Evolutionary conservation across 768 basidiomycete species (phyloP).

Genomic region (Termitomyces sp.): DNA sequence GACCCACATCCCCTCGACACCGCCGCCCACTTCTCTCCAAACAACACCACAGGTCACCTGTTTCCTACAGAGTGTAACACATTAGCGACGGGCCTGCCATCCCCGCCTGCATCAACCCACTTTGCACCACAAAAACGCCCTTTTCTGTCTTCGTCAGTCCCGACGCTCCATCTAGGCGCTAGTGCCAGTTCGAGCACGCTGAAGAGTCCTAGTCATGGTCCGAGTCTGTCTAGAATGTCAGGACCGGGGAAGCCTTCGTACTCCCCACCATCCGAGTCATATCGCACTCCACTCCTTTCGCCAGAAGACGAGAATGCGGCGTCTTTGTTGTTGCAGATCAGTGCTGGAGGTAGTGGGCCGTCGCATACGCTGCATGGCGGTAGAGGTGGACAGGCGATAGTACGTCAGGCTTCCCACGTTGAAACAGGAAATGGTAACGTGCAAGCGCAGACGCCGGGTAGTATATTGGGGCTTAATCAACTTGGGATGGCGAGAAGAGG

Average conservation of each 20-base stretch:
- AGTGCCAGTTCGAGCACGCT: not conserved
- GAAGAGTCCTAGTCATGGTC: not conserved
- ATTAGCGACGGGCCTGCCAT: constrained; percentile 36
- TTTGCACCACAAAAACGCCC: constrained; percentile 2
- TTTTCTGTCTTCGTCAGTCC: not conserved
- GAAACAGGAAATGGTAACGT: not conserved
- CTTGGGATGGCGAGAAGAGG: not conserved
- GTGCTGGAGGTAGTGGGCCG: constrained; percentile 27
- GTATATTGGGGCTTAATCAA: constrained; percentile 19
- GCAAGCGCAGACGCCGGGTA: constrained; percentile 21
- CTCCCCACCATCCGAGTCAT: not conserved
- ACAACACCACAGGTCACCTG: not conserved
- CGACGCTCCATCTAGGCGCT: constrained; percentile 10
- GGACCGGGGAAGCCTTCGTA: no score
- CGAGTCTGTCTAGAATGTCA: no score
- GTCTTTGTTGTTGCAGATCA: constrained; percentile 63
- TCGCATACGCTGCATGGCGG: not conserved
- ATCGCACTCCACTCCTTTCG: constrained; percentile 9
- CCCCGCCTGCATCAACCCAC: constrained; percentile 8
- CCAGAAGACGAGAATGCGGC: constrained; percentile 73
- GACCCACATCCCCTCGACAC: constrained; percentile 29
- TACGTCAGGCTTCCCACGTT: constrained; percentile 5
- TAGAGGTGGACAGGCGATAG: constrained; percentile 12
- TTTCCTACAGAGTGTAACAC: not conserved
- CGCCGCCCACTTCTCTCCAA: constrained; percentile 21